Evolutionary conservation across 1,139 yeast species (phyloP).

Genomic region (Saccharomyces pastorianus): DNA sequence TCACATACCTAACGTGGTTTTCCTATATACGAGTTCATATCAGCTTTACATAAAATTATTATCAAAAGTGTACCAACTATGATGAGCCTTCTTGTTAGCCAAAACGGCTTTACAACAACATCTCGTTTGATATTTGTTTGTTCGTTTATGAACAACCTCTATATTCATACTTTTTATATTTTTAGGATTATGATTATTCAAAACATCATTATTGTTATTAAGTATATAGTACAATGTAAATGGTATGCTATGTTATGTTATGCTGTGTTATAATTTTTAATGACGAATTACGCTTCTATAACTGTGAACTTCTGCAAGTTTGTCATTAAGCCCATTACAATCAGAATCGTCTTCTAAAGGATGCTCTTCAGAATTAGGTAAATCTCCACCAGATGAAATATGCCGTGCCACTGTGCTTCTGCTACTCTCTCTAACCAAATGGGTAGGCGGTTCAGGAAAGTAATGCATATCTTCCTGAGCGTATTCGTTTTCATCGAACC

Average conservation of each 20-base stretch:
- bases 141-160: no score
- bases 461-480: slow-evolving; percentile 8
- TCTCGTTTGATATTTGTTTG: no score
- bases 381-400: slow-evolving; percentile 4
- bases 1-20: background rate
- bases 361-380: background rate
- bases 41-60: background rate
- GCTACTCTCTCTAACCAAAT: slow-evolving; percentile 7
- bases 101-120: no score
- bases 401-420: slow-evolving; percentile 18
- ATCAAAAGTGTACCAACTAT: background rate
- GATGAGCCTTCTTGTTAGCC: no score
- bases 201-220: background rate
- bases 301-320: slow-evolving; percentile 9
- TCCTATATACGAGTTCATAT: background rate
- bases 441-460: slow-evolving; percentile 6
- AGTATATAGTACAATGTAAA: background rate
- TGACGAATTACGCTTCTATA: slow-evolving; percentile 11
- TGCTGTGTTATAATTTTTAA: background rate
- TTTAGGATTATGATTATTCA: background rate
- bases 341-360: background rate
- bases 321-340: background rate
- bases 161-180: background rate
- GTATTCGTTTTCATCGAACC: slow-evolving; percentile 3
- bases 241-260: background rate